phyloP scores from a whole-genome alignment of 2,329 filamentous ascomycete species.

The Scedosporium apiospermum region DNA sequence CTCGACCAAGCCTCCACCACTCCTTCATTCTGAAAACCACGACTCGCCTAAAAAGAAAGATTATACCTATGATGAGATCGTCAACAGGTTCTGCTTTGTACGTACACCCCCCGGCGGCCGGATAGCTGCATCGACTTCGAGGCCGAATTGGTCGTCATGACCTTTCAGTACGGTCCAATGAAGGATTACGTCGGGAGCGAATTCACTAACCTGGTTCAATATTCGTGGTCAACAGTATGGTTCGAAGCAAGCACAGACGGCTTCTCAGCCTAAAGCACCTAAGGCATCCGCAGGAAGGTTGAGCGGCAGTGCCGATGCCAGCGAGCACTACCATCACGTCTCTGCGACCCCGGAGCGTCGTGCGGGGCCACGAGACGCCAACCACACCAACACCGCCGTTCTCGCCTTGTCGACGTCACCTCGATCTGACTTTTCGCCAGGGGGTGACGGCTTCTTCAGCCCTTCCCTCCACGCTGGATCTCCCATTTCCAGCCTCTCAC shows the following conservation, averaged over 20 bases:
- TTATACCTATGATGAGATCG: slow-evolving; percentile 79
- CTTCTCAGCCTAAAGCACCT: not conserved
- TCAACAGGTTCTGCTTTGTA: slow-evolving; percentile 99
- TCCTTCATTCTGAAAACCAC: slow-evolving; percentile 44
- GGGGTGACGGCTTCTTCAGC: not conserved
- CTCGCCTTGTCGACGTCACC: not conserved
- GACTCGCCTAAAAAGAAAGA: slow-evolving; percentile 50
- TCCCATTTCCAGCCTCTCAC: not conserved
- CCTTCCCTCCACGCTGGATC: not conserved
- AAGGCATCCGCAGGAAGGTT: not conserved
- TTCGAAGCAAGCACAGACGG: slow-evolving; percentile 44
- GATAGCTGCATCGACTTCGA: slow-evolving; percentile 18
- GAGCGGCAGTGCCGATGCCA: not conserved
- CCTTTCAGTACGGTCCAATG: slow-evolving; percentile 15
- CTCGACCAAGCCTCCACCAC: slow-evolving; percentile 77
- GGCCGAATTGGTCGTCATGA: slow-evolving; percentile 9
- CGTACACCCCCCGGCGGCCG: slow-evolving; percentile 44
- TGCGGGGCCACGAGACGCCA: not conserved
- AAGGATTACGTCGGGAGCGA: slow-evolving; percentile 14
- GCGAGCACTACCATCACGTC: not conserved
- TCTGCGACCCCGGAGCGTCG: not conserved
- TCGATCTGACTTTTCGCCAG: not conserved
- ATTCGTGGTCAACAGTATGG: slow-evolving; percentile 42
- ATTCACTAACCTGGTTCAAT: slow-evolving; percentile 26
- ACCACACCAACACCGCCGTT: not conserved